Percentiles rank a stretch among this genome's conserved stretches.
Evolutionary conservation across 1,139 yeast species (phyloP).

Genomic region (Kurtzmaniella natalensis): DNA sequence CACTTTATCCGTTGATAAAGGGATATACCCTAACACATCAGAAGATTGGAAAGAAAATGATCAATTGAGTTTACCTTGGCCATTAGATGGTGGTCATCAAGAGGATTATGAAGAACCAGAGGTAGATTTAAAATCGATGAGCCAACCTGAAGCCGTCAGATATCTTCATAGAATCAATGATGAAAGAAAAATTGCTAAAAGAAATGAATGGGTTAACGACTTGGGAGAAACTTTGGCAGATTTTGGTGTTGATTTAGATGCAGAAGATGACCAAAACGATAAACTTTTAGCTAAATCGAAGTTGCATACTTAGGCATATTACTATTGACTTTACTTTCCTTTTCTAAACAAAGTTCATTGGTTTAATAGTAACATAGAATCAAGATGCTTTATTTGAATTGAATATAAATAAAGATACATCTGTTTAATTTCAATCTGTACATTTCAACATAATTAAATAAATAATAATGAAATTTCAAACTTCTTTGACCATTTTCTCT

Average conservation of each 20-base stretch:
- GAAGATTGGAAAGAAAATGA: conserved; percentile 54
- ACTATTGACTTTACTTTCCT: too few species aligned
- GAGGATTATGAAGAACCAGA: conserved; percentile 20
- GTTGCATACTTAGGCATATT: too few species aligned
- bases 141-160: conserved; percentile 1
- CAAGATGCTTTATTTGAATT: too few species aligned
- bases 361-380: too few species aligned
- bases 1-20: neutral
- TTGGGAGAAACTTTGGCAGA: conserved; percentile 80
- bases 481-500: conserved; percentile 1
- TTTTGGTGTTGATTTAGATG: conserved; percentile 82
- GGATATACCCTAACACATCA: conserved; percentile 40
- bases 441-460: neutral
- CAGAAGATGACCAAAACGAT: conserved; percentile 38
- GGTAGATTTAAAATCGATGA: conserved; percentile 11
- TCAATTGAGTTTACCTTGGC: conserved; percentile 73
- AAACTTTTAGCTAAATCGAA: conserved; percentile 1
- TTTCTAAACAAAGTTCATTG: too few species aligned
- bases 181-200: conserved; percentile 21
- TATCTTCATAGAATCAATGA: conserved; percentile 15
- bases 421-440: too few species aligned
- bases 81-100: conserved; percentile 74
- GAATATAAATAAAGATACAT: too few species aligned
- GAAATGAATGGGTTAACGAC: conserved; percentile 67
- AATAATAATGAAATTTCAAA: neutral